Conservation (phyloP, 441 rosid species). For the Jatropha multifida region DNA sequence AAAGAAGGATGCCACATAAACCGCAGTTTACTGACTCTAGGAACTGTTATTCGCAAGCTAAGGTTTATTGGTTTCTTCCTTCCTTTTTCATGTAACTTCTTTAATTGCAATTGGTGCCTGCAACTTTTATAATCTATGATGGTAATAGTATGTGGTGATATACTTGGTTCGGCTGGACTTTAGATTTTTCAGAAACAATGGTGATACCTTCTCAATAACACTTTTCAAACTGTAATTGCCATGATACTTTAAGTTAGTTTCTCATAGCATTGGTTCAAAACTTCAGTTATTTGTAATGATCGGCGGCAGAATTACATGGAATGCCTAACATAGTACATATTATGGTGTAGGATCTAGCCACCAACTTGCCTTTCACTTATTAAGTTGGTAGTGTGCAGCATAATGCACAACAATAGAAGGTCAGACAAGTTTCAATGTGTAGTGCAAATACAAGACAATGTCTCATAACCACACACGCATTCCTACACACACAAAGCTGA, state of each 20-base stretch:
- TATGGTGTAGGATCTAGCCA: background rate
- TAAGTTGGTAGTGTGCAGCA: background rate
- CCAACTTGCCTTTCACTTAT: background rate
- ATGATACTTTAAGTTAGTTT: background rate
- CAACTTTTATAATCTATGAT: background rate
- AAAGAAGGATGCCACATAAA: conserved; percentile 97
- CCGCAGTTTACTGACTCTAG: conserved; percentile 84
- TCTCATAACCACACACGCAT: background rate
- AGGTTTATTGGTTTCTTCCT: conserved; percentile 49
- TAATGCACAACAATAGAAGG: conserved; percentile 7
- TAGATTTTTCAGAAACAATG: background rate
- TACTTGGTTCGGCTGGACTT: background rate
- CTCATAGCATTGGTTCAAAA: background rate
- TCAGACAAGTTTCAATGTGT: background rate
- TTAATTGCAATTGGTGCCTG: conserved; percentile 9
- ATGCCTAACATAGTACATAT: background rate
- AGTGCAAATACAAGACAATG: background rate
- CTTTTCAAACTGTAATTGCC: background rate
- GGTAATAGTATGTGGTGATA: background rate
- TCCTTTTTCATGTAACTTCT: background rate
- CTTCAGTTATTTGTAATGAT: background rate
- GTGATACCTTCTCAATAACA: conserved; percentile 10
- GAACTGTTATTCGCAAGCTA: conserved; percentile 92
- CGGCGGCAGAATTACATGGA: background rate
- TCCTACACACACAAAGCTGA: background rate